These are phyloP conservation scores for Didymella segeticola DNA, from an alignment of 2,329 filamentous ascomycete genomes.

Conservation along the genomic window DNA sequence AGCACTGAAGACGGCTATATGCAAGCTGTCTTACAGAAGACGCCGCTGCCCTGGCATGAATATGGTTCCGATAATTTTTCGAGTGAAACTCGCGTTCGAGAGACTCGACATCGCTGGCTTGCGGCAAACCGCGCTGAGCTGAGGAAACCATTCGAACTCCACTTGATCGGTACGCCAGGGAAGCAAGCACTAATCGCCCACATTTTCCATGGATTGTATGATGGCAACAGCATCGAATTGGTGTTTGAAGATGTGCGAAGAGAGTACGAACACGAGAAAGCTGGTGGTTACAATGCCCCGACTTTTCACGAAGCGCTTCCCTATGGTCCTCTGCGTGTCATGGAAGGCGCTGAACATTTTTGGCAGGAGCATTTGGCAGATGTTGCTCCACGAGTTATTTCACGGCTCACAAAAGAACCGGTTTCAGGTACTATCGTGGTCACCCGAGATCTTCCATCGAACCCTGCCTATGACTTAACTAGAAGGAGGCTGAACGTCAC, in stretches of 20 bases:
- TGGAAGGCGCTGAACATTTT: constrained; percentile 64
- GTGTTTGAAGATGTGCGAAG: constrained; percentile 66
- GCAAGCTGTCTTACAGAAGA: constrained; percentile 68
- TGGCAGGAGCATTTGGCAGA: constrained; percentile 68
- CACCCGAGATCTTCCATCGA: constrained; percentile 44
- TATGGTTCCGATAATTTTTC: constrained; percentile 37
- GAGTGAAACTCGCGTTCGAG: background rate
- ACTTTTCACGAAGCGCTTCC: constrained; percentile 71
- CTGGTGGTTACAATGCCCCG: constrained; percentile 49
- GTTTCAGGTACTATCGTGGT: constrained; percentile 29
- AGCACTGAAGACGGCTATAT: constrained; percentile 76
- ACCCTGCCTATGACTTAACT: constrained; percentile 57
- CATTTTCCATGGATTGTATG: constrained; percentile 87
- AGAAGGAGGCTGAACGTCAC: constrained; percentile 72
- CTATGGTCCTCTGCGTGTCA: constrained; percentile 68
- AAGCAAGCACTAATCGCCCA: constrained; percentile 63
- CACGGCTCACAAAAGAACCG: constrained; percentile 27
- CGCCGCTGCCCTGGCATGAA: constrained; percentile 24
- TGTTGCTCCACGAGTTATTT: constrained; percentile 42
- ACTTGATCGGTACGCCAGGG: constrained; percentile 48
- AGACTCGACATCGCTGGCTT: constrained; percentile 29
- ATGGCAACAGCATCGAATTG: constrained; percentile 77
- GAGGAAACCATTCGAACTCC: constrained; percentile 60
- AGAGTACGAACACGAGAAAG: constrained; percentile 54
- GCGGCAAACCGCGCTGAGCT: constrained; percentile 53